Evolutionary conservation across 192 early-diverging fungal species (phyloP).

Genomic region (Coemansia sp.): DNA sequence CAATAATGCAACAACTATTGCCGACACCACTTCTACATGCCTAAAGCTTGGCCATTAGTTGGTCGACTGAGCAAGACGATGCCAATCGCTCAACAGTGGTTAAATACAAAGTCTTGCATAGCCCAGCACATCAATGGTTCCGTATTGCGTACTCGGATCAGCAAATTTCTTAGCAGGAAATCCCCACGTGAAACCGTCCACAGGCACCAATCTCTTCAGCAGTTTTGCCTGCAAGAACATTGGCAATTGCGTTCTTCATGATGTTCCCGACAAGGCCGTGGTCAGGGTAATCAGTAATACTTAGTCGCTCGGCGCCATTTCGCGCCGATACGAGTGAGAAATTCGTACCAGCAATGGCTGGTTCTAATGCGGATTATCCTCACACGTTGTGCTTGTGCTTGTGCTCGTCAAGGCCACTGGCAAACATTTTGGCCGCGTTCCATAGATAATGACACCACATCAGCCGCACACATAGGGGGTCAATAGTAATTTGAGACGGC

Average conservation of each 20-base stretch:
- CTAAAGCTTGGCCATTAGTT: conserved; percentile 54
- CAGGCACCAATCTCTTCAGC: conserved; percentile 12
- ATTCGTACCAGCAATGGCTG: conserved; percentile 82
- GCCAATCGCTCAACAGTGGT: conserved; percentile 78
- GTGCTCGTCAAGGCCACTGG: conserved; percentile 69
- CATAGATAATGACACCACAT: conserved; percentile 88
- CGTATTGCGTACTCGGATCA: neutral
- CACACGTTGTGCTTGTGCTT: conserved; percentile 54
- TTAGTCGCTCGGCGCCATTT: conserved; percentile 67
- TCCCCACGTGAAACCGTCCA: conserved; percentile 44
- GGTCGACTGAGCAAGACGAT: conserved; percentile 67
- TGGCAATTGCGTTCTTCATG: conserved; percentile 61
- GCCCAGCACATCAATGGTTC: conserved; percentile 75
- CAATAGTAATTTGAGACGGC: conserved; percentile 42
- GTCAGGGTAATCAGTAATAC: conserved; percentile 57
- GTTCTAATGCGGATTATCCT: conserved; percentile 70
- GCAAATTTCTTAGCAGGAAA: conserved; percentile 22
- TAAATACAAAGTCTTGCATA: conserved; percentile 76
- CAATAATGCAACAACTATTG: conserved; percentile 23
- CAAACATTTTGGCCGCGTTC: conserved; percentile 85
- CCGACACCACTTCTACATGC: conserved; percentile 25
- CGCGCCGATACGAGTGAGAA: conserved; percentile 70
- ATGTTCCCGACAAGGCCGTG: conserved; percentile 75
- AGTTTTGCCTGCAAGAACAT: conserved; percentile 52
- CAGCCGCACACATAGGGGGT: conserved; percentile 69